These are phyloP conservation scores for Penicillium canescens DNA, from an alignment of 495 filamentous ascomycete species.

Conservation along the genomic window DNA sequence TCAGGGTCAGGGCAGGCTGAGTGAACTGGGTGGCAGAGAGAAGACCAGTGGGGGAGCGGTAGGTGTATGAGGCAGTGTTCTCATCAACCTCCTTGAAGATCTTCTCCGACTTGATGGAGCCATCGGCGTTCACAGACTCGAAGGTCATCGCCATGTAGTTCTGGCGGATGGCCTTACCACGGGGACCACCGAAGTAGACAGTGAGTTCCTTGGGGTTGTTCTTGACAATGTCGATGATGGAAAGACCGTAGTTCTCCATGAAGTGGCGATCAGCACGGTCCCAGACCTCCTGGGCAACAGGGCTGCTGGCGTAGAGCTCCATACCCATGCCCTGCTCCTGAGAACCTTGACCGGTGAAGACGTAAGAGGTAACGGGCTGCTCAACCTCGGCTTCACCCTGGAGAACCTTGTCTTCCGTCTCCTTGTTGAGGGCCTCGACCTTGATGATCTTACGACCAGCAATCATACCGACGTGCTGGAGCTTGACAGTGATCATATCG, in stretches of 20 bases:
- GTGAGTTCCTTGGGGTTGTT: constrained; percentile 99
- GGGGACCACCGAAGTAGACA: constrained; percentile 95
- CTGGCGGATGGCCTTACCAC: constrained; percentile 93
- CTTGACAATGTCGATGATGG: constrained; percentile 97
- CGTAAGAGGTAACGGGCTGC: constrained; percentile 94
- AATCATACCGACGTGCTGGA: constrained; percentile 97
- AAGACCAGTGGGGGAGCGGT: constrained; percentile 91
- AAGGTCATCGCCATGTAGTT: constrained; percentile 99
- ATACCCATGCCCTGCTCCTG: constrained; percentile 99
- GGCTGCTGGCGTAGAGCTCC: constrained; percentile 92
- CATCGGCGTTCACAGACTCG: constrained; percentile 89
- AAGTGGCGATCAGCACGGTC: constrained; percentile 97
- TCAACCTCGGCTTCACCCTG: constrained; percentile 96
- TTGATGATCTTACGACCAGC: constrained; percentile 98
- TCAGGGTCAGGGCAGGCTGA: constrained; percentile 92
- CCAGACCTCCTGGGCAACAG: constrained; percentile 96
- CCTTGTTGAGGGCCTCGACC: constrained; percentile 90
- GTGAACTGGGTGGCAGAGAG: constrained; percentile 98
- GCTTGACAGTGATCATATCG: constrained; percentile 87
- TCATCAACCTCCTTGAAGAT: constrained; percentile 98
- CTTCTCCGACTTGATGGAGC: constrained; percentile 93
- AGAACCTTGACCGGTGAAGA: constrained; percentile 97
- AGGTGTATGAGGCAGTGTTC: constrained; percentile 90
- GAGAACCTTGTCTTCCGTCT: constrained; percentile 93
- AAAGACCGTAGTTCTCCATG: constrained; percentile 97